Conservation (phyloP, 306 rosid genomes). For the Rosa lucieae region DNA sequence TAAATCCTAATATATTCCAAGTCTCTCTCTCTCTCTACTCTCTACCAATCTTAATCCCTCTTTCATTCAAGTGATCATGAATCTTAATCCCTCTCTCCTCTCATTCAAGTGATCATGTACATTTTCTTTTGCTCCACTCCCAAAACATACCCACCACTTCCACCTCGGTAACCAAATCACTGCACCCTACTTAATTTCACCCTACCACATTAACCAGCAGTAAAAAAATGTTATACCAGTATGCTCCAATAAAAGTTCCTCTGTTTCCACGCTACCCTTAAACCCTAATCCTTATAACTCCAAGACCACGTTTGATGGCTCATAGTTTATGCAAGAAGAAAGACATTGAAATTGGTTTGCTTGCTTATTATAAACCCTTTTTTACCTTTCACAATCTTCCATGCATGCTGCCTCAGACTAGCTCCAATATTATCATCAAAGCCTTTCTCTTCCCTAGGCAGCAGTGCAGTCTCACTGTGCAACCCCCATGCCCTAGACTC, state of each 20-base stretch:
- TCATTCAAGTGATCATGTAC: constrained; percentile 43
- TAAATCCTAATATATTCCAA: constrained; percentile 42
- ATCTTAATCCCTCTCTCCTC: not conserved
- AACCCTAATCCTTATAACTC: constrained; percentile 25
- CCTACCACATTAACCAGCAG: constrained; percentile 34
- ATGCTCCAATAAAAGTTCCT: constrained; percentile 41
- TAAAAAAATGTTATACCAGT: constrained; percentile 25
- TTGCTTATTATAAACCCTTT: constrained; percentile 44
- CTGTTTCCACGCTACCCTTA: constrained; percentile 40
- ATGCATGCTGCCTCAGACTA: constrained; percentile 44
- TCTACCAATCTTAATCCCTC: too few relatives aligned
- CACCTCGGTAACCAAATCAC: constrained; percentile 67
- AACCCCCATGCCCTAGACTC: constrained; percentile 55
- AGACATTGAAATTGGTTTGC: constrained; percentile 50
- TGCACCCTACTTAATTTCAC: constrained; percentile 45
- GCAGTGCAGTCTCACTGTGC: constrained; percentile 27
- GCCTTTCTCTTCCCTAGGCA: constrained; percentile 56
- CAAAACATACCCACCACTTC: constrained; percentile 84
- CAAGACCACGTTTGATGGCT: constrained; percentile 32
- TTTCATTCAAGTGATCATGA: constrained; percentile 44
- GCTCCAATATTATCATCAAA: constrained; percentile 41
- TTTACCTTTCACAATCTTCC: constrained; percentile 72
- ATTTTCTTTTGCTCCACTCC: constrained; percentile 59
- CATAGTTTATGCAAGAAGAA: constrained; percentile 36
- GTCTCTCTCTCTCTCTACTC: constrained; percentile 5